Base-by-base conservation (phyloP, 2,329 filamentous ascomycete species). In the Annulohypoxylon truncatum region DNA sequence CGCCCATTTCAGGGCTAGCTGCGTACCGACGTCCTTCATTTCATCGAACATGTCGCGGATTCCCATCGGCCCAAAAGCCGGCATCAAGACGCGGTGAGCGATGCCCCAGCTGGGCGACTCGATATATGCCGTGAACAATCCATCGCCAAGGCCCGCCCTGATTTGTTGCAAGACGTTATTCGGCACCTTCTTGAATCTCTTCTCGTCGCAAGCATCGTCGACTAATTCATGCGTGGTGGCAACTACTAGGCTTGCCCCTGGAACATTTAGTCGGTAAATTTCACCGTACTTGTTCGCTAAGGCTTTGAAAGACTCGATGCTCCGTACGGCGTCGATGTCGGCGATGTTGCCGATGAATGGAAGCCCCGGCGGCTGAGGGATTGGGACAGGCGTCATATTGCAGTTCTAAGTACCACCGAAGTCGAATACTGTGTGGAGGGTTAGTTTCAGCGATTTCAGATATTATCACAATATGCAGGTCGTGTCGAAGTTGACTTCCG, bases 201-300 rank as follows among this genome's bases (percentile, higher is more conserved):
- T 85, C 74, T 92, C 88, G 67, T 91, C 82, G 71, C 86, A 91
- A 7, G 84, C 71, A 70, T 91, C 89, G 61, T 90, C 84, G 24
- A 90, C 79, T 0, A 91, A 79, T 29, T 82, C 83, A 5, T 83
- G 81, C 18, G 79, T 84, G 46, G 79, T 82, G 38, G 88, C 77
- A 62, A 89, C 79, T 44, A 88, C 78, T 24, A 81, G 74, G 8
- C 82, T 38, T 15, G 28, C 20, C 12, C 64, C 64, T 5, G 48
- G 56, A 1, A 69, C 8, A 7, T 35, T 31, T 2, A 67, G 13
- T 22, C 56, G 46, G 48, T 24, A 68, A 10, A 68, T 64, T 38
- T 62, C 62, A 6, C 66, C 66, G 15, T 63, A 66, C 24, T 61
- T 53, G 1, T 90, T 84, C 22, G 87, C 84, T 50, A 92, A 77